Conservation (phyloP, 2,329 filamentous ascomycete genomes). For the Fusarium siculi region DNA sequence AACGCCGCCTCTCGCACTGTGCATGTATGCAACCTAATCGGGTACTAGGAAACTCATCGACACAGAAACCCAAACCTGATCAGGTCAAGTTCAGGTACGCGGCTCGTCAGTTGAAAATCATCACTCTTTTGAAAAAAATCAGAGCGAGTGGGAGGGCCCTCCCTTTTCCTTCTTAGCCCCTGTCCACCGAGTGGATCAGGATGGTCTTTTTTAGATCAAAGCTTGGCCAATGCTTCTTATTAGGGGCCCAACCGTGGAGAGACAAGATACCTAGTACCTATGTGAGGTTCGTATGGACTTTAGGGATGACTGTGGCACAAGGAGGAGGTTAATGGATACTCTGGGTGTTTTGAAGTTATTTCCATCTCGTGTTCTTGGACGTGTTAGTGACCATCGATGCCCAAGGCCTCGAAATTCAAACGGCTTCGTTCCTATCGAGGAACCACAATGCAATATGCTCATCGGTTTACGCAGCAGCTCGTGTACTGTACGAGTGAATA, state of each 20-base stretch:
- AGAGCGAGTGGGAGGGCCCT: conserved; percentile 5
- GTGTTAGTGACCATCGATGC: not conserved
- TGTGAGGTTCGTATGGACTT: conserved; percentile 20
- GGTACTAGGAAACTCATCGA: conserved; percentile 18
- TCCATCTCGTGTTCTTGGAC: conserved; percentile 5
- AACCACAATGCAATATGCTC: not conserved
- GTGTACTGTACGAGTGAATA: conserved; percentile 11
- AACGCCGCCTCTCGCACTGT: conserved; percentile 22
- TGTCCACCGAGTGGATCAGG: conserved; percentile 16
- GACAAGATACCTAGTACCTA: not conserved
- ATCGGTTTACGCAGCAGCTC: not conserved
- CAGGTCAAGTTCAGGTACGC: conserved; percentile 38
- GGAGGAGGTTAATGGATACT: conserved; percentile 2
- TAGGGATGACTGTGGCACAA: not conserved
- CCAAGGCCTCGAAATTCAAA: not conserved
- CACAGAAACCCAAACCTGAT: conserved; percentile 33
- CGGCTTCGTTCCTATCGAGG: not conserved
- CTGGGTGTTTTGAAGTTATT: conserved; percentile 8
- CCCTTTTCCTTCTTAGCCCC: conserved; percentile 3
- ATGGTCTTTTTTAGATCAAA: conserved; percentile 39
- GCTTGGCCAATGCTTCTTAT: conserved; percentile 37
- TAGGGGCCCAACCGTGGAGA: conserved; percentile 29
- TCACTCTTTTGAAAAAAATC: conserved; percentile 15
- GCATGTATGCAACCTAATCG: conserved; percentile 7
- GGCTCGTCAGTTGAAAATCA: conserved; percentile 33